phyloP scores from a whole-genome alignment of 2,329 filamentous ascomycete genomes.

The Chaetomiaceae sp. region DNA sequence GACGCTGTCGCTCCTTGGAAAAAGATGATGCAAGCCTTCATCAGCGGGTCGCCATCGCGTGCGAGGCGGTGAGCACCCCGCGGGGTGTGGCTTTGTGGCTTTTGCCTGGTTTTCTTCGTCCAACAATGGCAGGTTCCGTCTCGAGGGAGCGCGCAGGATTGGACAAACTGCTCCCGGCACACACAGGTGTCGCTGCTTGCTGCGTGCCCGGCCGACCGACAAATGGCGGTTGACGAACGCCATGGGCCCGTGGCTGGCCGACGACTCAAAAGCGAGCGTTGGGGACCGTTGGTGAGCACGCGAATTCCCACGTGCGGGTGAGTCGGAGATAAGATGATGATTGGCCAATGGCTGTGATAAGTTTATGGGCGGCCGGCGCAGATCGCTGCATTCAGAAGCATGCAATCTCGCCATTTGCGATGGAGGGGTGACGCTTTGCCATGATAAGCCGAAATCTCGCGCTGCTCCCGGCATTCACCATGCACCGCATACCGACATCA shows the following conservation, averaged over 20 bases:
- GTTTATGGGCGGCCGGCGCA: not conserved
- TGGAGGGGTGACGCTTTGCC: not conserved
- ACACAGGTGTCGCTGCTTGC: not conserved
- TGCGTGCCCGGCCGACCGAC: not conserved
- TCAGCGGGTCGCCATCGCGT: not conserved
- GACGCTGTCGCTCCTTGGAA: not conserved
- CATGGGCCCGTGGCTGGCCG: too few relatives aligned
- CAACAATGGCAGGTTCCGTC: not conserved
- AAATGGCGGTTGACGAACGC: too few relatives aligned
- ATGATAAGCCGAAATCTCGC: not conserved
- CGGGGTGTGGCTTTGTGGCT: not conserved
- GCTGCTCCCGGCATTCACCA: too few relatives aligned
- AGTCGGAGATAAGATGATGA: slow-evolving; percentile 7
- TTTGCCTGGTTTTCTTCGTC: not conserved
- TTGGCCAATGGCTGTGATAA: slow-evolving; percentile 13
- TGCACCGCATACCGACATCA: too few relatives aligned
- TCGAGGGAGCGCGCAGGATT: not conserved
- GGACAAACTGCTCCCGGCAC: not conserved
- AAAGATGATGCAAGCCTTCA: not conserved
- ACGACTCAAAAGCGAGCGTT: too few relatives aligned
- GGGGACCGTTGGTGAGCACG: slow-evolving; percentile 10
- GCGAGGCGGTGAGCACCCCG: not conserved
- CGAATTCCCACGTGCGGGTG: slow-evolving; percentile 10
- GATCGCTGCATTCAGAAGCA: slow-evolving; percentile 1
- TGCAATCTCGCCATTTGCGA: not conserved